Evolutionary conservation across 73 alveolate species (phyloP).

Genomic region (Paramecium sexaurelia): DNA sequence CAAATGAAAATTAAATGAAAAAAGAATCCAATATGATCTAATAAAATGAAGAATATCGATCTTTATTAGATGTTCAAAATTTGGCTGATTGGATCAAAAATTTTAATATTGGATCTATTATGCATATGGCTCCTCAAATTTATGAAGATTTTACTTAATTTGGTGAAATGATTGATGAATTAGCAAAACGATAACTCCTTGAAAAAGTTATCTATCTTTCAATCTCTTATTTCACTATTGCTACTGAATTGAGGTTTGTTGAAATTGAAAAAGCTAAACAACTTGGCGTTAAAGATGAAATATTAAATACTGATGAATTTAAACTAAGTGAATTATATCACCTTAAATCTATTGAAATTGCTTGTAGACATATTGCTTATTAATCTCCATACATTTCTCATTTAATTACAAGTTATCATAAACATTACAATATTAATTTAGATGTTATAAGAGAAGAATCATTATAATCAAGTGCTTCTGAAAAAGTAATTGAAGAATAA

Average conservation of each 20-base stretch:
- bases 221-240: conserved; percentile 62
- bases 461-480: not conserved
- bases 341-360: conserved; percentile 63
- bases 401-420: conserved; percentile 60
- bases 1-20: conserved; percentile 58
- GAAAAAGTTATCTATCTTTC: conserved; percentile 67
- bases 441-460: conserved; percentile 57
- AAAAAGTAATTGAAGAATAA: not conserved
- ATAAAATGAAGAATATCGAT: conserved; percentile 59
- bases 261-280: conserved; percentile 61
- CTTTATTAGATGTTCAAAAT: conserved; percentile 56
- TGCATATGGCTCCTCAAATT: conserved; percentile 65
- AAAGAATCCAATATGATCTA: conserved; percentile 42
- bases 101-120: conserved; percentile 66
- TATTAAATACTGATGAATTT: conserved; percentile 61
- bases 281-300: not conserved
- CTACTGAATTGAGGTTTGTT: conserved; percentile 68
- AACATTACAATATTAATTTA: conserved; percentile 58
- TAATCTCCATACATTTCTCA: conserved; percentile 61
- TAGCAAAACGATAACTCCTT: conserved; percentile 40
- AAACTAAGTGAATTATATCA: conserved; percentile 60
- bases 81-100: conserved; percentile 64
- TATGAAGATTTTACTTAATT: conserved; percentile 51
- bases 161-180: conserved; percentile 63
- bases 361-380: conserved; percentile 47